A percentile compares a stretch with the other conserved stretches of the same genome.
phyloP scores from a whole-genome alignment of 371 early-diverging fungal genomes.

The Circinella umbellata region DNA sequence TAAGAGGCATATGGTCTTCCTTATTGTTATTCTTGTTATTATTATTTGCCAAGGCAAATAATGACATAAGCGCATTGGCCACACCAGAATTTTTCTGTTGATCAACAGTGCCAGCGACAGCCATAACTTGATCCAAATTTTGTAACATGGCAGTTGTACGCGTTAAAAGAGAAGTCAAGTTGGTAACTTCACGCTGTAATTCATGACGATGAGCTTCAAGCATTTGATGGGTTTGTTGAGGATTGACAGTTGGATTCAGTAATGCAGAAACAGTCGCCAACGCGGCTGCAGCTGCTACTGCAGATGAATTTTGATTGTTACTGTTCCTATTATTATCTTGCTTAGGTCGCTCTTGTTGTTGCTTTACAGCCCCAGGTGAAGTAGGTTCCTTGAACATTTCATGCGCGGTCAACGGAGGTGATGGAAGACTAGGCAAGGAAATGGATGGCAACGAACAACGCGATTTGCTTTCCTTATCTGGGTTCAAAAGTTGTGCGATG shows the following conservation, averaged over 20 bases:
- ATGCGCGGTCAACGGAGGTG: slow-evolving; percentile 41
- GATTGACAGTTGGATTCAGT: slow-evolving; percentile 33
- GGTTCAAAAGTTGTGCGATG: slow-evolving; percentile 44
- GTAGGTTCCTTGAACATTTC: slow-evolving; percentile 25
- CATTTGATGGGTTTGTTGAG: slow-evolving; percentile 44
- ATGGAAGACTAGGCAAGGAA: slow-evolving; percentile 39
- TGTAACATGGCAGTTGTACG: slow-evolving; percentile 65
- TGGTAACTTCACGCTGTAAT: slow-evolving; percentile 63
- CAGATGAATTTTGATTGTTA: slow-evolving; percentile 7
- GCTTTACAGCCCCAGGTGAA: background rate
- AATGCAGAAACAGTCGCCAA: slow-evolving; percentile 37
- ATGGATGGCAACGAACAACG: slow-evolving; percentile 20
- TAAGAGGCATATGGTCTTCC: slow-evolving; percentile 2
- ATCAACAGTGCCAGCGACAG: slow-evolving; percentile 20
- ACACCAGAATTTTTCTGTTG: slow-evolving; percentile 24
- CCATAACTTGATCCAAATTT: slow-evolving; percentile 64
- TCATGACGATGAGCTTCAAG: slow-evolving; percentile 67
- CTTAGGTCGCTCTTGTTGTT: background rate
- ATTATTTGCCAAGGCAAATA: slow-evolving; percentile 40
- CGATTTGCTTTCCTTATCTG: slow-evolving; percentile 14
- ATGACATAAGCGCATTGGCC: slow-evolving; percentile 42
- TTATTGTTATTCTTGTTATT: background rate
- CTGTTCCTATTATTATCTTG: slow-evolving; percentile 15
- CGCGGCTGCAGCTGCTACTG: slow-evolving; percentile 28
- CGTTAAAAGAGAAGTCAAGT: slow-evolving; percentile 60